Evolutionary conservation across 192 early-diverging fungal genomes (phyloP).

Genomic region (Haplosporangium gracile): DNA sequence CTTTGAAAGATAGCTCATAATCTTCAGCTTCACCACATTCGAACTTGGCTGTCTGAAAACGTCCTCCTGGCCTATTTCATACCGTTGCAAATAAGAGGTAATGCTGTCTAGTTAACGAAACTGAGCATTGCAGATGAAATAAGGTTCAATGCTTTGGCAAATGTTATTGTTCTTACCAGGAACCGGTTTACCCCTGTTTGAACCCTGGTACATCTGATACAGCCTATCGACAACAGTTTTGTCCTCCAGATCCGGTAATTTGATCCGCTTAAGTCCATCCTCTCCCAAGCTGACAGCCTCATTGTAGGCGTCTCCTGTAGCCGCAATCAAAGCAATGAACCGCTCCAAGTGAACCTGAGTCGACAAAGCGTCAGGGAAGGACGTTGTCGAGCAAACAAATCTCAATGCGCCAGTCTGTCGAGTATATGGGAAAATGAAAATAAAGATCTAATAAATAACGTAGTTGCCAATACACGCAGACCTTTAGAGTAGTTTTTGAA

Average conservation of each 20-base stretch:
- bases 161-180: slow-evolving; percentile 21
- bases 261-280: slow-evolving; percentile 80
- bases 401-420: slow-evolving; percentile 58
- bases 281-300: slow-evolving; percentile 80
- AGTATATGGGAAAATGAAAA: neutral
- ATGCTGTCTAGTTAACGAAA: neutral
- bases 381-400: slow-evolving; percentile 57
- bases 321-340: slow-evolving; percentile 71
- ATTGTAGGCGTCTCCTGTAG: slow-evolving; percentile 78
- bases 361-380: slow-evolving; percentile 59
- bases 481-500: too few species aligned
- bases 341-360: slow-evolving; percentile 64
- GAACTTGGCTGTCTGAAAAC: slow-evolving; percentile 58
- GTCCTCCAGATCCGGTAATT: slow-evolving; percentile 80
- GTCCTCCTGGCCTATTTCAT: slow-evolving; percentile 44
- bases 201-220: slow-evolving; percentile 76
- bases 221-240: slow-evolving; percentile 53
- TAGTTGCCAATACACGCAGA: neutral
- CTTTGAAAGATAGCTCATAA: slow-evolving; percentile 71
- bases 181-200: slow-evolving; percentile 32
- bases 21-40: slow-evolving; percentile 69
- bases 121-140: neutral
- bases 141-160: neutral
- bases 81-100: neutral
- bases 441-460: neutral